Evolutionary conservation across 371 early-diverging fungal genomes (phyloP), one percentile per base, ranked within the genome.

Genomic region (Mucor irregularis): DNA sequence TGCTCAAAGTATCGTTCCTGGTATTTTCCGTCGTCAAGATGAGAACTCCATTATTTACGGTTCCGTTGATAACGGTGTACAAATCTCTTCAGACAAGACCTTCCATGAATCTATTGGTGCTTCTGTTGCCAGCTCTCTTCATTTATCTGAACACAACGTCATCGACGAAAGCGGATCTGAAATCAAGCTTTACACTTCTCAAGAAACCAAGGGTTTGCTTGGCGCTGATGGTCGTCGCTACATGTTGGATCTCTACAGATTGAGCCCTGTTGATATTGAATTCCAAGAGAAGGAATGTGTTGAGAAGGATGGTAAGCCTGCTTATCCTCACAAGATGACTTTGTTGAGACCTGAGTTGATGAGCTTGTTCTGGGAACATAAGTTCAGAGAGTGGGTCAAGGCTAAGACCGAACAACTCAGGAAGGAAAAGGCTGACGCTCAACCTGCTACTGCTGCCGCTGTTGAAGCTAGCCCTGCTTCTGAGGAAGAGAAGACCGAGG

Each of bases 1-100:
- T 24, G 95, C 93, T 5, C 97, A 97, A 76, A 89, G 90, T 37
- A 90, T 97, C 48, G 92, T 96, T 13, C 96, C 97, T 26, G 95
- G 94, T 48, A 85, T 88, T 35, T 86, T 88, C 71, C 76, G 86
- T 50, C 87, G 87, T 49, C 87, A 90, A 60, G 90, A 91, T 42
- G 90, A 89, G 33, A 84, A 87, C 2, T 80, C 90, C 10, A 90
- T 96, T 59, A 78, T 89, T 28, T 95, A 96, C 61, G 97, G 97
- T 5, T 91, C 91, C 17, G 89, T 92, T 22, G 97, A 95, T 55
- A 83, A 83, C 50, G 95, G 96, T 19, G 67, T 50, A 2, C 81
- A 77, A 42, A 24, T 42, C 24, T 42, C 42, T 42, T 70, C 85
- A 4, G 87, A 92, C 58, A 62, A 73, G 2, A 80, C 82, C 35